Conservation (phyloP, 345 rosid genomes). For the Noccaea caerulescens region DNA sequence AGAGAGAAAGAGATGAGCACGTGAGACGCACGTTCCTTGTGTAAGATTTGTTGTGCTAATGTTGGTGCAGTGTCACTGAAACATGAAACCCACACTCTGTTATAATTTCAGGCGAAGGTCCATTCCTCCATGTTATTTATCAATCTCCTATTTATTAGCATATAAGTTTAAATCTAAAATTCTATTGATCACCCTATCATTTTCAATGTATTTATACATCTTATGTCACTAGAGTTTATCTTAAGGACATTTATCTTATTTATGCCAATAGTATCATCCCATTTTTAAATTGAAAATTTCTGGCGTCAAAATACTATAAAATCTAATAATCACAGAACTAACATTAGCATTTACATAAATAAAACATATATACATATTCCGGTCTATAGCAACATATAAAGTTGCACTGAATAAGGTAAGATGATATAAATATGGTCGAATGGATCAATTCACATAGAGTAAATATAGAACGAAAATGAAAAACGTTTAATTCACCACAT, state of each 20-base stretch:
- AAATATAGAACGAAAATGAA: neutral
- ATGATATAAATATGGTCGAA: conserved; percentile 31
- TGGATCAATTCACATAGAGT: conserved; percentile 22
- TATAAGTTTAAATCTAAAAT: neutral
- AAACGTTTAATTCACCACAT: conserved; percentile 3
- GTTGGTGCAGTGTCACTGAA: conserved; percentile 45
- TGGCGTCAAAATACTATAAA: neutral
- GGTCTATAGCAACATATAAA: neutral
- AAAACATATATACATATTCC: too few relatives aligned
- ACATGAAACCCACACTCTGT: conserved; percentile 43
- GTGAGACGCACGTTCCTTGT: conserved; percentile 41
- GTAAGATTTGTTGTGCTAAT: conserved; percentile 44
- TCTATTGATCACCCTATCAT: conserved; percentile 24
- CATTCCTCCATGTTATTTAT: conserved; percentile 39
- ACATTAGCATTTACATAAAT: too few relatives aligned
- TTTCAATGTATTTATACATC: conserved; percentile 9
- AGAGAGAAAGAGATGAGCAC: conserved; percentile 32
- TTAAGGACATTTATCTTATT: neutral
- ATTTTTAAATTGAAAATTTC: neutral
- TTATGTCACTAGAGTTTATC: conserved; percentile 9
- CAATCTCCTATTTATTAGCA: conserved; percentile 29
- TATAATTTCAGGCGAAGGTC: conserved; percentile 44
- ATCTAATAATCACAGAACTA: too few relatives aligned
- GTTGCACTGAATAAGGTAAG: conserved; percentile 33
- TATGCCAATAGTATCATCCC: neutral